Evolutionary conservation across 225 moss, liverwort and hornwort species (phyloP).

Genomic region (Marchantia paleacea): DNA sequence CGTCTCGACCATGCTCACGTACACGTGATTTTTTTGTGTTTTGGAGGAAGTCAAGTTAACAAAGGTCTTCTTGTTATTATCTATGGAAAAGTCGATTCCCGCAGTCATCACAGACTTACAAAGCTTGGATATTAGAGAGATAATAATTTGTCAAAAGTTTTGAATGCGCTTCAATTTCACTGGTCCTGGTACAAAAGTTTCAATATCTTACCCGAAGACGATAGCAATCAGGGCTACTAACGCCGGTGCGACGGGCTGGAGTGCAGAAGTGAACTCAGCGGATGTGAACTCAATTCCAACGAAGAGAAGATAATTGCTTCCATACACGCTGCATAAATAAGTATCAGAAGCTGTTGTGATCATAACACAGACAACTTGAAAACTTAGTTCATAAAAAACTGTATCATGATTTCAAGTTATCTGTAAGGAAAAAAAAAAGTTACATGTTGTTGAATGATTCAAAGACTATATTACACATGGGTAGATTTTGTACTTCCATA

Average conservation of each 20-base stretch:
- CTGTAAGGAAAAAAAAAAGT: too few species aligned
- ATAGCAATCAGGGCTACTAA: constrained; percentile 68
- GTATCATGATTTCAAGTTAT: too few species aligned
- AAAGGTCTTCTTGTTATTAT: too few species aligned
- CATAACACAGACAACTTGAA: background rate
- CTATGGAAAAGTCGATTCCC: background rate
- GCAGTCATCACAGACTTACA: background rate
- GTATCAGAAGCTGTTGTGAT: background rate
- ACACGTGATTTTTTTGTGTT: background rate
- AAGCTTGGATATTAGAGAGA: background rate
- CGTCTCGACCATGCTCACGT: background rate
- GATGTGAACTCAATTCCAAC: constrained; percentile 60
- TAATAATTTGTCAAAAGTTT: background rate
- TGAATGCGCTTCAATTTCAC: background rate
- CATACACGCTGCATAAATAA: constrained; percentile 57
- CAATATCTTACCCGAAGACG: constrained; percentile 49
- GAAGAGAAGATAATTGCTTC: constrained; percentile 67
- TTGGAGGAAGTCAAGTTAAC: too few species aligned
- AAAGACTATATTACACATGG: too few species aligned
- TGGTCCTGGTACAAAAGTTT: too few species aligned
- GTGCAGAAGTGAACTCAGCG: constrained; percentile 52
- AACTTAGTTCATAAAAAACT: too few species aligned
- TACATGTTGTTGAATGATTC: too few species aligned
- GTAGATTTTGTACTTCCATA: constrained; percentile 6
- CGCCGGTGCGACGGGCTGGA: constrained; percentile 63